Evolutionary conservation across 129 eudicot genomes (phyloP).

Genomic region (Logfia minima): DNA sequence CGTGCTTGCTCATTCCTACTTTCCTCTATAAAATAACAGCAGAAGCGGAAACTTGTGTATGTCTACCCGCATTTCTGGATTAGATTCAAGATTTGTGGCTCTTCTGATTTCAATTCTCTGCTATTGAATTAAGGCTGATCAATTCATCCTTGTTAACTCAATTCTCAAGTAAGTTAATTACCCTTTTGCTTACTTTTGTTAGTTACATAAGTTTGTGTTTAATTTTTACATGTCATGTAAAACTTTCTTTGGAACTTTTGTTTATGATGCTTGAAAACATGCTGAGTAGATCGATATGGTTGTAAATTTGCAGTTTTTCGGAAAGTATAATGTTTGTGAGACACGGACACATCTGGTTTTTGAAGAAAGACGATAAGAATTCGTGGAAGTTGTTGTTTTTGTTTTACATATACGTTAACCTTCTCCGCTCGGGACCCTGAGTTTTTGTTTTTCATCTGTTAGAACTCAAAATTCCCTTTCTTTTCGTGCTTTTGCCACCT

Average conservation of each 20-base stretch:
- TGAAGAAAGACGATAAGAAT: slow-evolving; percentile 50
- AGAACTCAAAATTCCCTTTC: neutral
- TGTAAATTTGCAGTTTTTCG: slow-evolving; percentile 40
- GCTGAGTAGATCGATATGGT: slow-evolving; percentile 20
- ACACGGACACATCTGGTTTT: slow-evolving; percentile 44
- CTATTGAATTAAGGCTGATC: neutral
- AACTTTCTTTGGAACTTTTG: neutral
- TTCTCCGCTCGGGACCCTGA: slow-evolving; percentile 56
- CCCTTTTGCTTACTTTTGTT: neutral
- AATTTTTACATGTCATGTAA: neutral
- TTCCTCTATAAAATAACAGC: slow-evolving; percentile 23
- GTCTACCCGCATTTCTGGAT: slow-evolving; percentile 22
- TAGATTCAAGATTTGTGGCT: slow-evolving; percentile 14
- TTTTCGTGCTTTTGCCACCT: slow-evolving; percentile 5
- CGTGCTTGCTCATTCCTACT: neutral
- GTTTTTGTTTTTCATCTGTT: slow-evolving; percentile 9
- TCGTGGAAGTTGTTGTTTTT: slow-evolving; percentile 50
- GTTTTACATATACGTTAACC: slow-evolving; percentile 49
- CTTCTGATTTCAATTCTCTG: neutral
- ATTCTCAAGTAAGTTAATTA: slow-evolving; percentile 23
- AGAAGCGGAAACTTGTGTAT: slow-evolving; percentile 43
- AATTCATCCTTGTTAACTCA: neutral
- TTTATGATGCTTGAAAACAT: neutral
- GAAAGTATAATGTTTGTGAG: slow-evolving; percentile 47
- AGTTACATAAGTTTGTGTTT: neutral